Evolutionary conservation across 306 rosid species (phyloP), one percentile per base, ranked within the genome.

Genomic region (Dalbergia oliveri): DNA sequence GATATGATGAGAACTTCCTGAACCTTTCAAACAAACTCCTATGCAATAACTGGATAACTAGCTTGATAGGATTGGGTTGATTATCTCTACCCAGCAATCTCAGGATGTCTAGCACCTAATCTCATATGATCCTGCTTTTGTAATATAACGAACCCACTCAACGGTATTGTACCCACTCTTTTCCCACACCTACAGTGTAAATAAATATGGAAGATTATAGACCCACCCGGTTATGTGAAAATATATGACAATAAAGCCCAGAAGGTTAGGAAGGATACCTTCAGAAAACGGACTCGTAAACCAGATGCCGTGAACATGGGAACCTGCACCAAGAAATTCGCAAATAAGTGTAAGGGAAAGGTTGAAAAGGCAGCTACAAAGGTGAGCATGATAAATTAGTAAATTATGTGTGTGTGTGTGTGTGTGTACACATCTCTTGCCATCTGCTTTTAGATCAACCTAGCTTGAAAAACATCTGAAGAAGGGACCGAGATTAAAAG

Each of bases 231-330:
- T 75, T 83, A 0, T 5, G 21, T 9, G 60, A 34, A 57, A 31
- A 71, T 61, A 26, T 26, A 1, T 26, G 31, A 26, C 41, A 37
- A 37, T 37, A 37, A 37, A 3, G 62, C 37, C 41, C 21, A 5
- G 33, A 15, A 69, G 34, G 61, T 58, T 41, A 66, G 14, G 43
- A 69, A 13, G 26, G 69, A 45, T 86, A 93, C 98, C 98, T 93
- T 96, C 26, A 93, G 98, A 74, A 95, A 95, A 70, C 99, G 98
- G 12, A 95, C 99, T 4, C 99, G 98, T 61, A 95, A 86, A 75
- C 98, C 98, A 43, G 99, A 95, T 18, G 98, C 99, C 0, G 98
- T 91, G 61, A 96, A 93, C 99, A 96, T 93, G 61, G 99, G 99
- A 87, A 96, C 87, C 87, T 86, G 83, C 89, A 77, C 41, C 15